phyloP scores from a whole-genome alignment of 2,329 filamentous ascomycete genomes.

The Albophoma yamanashiensis region DNA sequence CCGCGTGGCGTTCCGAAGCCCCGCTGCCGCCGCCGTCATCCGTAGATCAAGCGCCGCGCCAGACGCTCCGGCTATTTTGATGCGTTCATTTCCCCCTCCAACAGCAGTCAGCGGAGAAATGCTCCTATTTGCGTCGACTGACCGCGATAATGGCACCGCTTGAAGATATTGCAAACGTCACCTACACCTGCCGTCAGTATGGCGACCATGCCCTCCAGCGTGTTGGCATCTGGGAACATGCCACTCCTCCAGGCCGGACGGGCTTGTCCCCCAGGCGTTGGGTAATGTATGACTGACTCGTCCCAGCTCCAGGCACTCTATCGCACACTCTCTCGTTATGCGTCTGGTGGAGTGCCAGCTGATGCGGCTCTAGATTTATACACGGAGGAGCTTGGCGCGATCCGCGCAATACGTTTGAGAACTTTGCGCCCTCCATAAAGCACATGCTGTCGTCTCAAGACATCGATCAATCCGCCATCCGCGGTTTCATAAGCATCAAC shows the following conservation, averaged over 20 bases:
- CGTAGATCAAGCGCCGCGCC: neutral
- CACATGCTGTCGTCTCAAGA: conserved; percentile 23
- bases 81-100: neutral
- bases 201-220: conserved; percentile 30
- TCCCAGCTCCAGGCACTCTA: neutral
- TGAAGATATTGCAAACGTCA: conserved; percentile 7
- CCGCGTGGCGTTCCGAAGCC: neutral
- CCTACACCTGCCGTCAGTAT: conserved; percentile 23
- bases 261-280: conserved; percentile 16
- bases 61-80: neutral
- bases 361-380: conserved; percentile 32
- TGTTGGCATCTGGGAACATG: conserved; percentile 33
- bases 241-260: conserved; percentile 4
- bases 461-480: conserved; percentile 26
- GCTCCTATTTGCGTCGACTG: neutral
- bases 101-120: neutral
- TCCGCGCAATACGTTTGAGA: conserved; percentile 34
- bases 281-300: conserved; percentile 21
- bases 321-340: neutral
- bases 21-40: neutral
- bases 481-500: conserved; percentile 53
- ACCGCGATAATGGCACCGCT: neutral
- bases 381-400: conserved; percentile 57
- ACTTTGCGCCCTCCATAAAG: conserved; percentile 34
- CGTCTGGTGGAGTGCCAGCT: neutral